phyloP scores from a whole-genome alignment of 164 flowering plant genomes.

The Vitis amurensis region DNA sequence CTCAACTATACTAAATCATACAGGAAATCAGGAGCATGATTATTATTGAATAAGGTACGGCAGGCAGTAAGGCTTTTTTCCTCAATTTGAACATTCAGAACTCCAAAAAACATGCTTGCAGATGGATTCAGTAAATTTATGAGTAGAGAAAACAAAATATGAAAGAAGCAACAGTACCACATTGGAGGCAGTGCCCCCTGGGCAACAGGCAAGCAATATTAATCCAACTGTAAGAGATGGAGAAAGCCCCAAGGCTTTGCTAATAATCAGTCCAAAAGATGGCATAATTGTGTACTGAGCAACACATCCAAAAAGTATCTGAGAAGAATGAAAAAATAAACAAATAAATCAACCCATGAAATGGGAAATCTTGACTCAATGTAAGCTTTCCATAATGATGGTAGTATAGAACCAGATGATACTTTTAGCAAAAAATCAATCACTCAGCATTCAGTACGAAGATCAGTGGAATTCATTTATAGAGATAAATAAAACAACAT shows the following conservation, averaged over 20 bases:
- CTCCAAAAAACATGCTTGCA: background rate
- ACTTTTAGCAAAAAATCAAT: no score
- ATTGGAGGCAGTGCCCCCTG: constrained; percentile 91
- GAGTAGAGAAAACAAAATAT: background rate
- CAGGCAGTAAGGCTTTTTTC: no score
- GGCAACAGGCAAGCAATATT: constrained; percentile 79
- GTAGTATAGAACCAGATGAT: no score
- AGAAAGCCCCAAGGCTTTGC: constrained; percentile 67
- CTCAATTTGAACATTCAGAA: no score
- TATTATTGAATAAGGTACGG: no score
- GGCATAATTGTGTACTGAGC: constrained; percentile 95
- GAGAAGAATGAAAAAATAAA: constrained; percentile 15
- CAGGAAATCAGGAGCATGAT: no score
- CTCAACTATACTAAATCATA: no score
- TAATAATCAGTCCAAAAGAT: constrained; percentile 47
- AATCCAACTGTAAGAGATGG: constrained; percentile 81
- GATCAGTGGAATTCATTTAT: no score
- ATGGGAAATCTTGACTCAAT: background rate
- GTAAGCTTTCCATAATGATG: no score
- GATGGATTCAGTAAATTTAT: background rate
- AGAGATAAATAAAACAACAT: no score
- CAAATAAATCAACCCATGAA: background rate
- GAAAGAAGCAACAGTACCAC: constrained; percentile 52
- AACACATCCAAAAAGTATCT: constrained; percentile 77
- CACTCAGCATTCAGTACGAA: no score